Base-by-base conservation (phyloP, 2,329 filamentous ascomycete species). In the Penicillium sp. region DNA sequence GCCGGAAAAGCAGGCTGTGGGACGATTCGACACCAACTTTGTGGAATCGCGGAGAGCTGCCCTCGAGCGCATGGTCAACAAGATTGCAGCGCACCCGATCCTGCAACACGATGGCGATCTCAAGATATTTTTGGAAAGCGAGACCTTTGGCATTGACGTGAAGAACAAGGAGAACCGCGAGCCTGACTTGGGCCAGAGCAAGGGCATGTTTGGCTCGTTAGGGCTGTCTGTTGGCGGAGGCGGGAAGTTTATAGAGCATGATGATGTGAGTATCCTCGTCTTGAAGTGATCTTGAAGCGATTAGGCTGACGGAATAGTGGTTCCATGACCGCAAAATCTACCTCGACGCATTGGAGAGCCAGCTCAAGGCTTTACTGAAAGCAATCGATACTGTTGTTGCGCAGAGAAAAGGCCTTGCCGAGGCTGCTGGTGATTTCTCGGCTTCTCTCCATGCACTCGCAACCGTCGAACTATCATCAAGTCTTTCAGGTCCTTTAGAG, bases 91-190 rank as follows among this genome's bases (percentile, higher is more conserved):
- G 11, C 94, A 99, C 71, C 88, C 91, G 7, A 89, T 91, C 33
- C 79, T 99, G 62, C 94, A 97, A 70, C 90, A 96, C 66, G 94
- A 99, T 68, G 86, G 84, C 5, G 94, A 99, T 68, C 76, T 99
- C 60, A 99, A 99, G 77, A 85, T 97, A 5, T 99, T 99, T 74
- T 79, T 99, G 14, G 94, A 99, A 74, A 97, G 92, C 69, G 94
- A 99, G 66, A 82, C 91, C 0, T 97, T 99, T 78, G 97, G 91
- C 67, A 84, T 96, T 38, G 94, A 99, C 67, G 87, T 99, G 68
- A 99, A 97, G 79, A 94, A 99, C 76, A 96, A 96, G 74, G 93
- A 97, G 73, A 86, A 93, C 55, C 88, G 91, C 66, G 91, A 97
- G 58, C 90, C 90, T 2, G 85, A 91, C 53, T 81, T 95, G 3